A percentile compares a stretch with the other conserved stretches of the same genome.
Evolutionary conservation across 768 basidiomycete species (phyloP).

Genomic region (Phylloporus sp.): DNA sequence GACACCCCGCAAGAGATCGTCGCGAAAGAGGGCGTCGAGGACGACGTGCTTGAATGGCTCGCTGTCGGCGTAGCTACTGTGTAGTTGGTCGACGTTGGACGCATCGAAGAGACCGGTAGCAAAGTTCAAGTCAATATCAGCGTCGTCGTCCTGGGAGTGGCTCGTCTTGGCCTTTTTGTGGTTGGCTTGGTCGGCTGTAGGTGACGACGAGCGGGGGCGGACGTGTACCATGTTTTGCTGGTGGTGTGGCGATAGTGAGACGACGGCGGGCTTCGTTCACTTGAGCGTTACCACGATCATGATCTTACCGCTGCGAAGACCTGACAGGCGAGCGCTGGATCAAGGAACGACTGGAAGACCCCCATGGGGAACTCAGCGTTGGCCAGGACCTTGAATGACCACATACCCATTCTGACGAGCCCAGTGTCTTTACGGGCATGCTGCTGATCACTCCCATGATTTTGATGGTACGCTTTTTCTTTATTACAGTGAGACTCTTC

Average conservation of each 20-base stretch:
- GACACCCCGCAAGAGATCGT: slow-evolving; percentile 73
- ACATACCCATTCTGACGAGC: too few species aligned
- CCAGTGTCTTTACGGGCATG: too few species aligned
- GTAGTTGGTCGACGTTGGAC: slow-evolving; percentile 51
- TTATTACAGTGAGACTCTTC: too few species aligned
- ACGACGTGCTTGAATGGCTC: slow-evolving; percentile 81
- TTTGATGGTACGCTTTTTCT: too few species aligned
- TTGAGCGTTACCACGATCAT: neutral
- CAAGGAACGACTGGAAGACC: neutral
- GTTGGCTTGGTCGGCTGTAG: slow-evolving; percentile 23
- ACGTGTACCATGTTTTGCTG: slow-evolving; percentile 37
- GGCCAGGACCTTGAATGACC: neutral
- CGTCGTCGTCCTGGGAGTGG: slow-evolving; percentile 22
- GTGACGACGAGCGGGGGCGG: slow-evolving; percentile 45
- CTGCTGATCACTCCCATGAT: too few species aligned
- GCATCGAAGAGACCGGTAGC: slow-evolving; percentile 52
- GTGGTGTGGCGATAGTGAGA: neutral
- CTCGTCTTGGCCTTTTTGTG: slow-evolving; percentile 38
- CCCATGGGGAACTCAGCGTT: neutral
- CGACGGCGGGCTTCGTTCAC: neutral
- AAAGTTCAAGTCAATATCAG: slow-evolving; percentile 15
- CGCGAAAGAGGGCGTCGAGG: slow-evolving; percentile 78
- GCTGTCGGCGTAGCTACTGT: slow-evolving; percentile 51
- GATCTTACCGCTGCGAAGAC: neutral
- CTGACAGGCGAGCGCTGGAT: too few species aligned